A percentile compares a stretch with the other conserved stretches of the same genome.
Conservation (phyloP, 192 early-diverging fungal species). For the Coemansia asiatica region DNA sequence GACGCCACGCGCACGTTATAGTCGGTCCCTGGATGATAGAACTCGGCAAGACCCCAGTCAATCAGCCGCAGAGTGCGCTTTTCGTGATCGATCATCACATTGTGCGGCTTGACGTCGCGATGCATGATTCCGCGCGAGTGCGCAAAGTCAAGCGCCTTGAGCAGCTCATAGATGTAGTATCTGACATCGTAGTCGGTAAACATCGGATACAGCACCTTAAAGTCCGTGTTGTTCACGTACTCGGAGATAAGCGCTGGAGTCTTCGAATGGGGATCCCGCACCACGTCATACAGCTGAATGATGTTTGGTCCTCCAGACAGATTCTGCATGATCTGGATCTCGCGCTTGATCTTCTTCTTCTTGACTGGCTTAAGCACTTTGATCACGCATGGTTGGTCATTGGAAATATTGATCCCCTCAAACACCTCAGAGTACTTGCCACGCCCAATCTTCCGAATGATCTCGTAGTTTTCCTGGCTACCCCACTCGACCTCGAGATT, state of each 20-base stretch:
- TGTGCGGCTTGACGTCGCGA: slow-evolving; percentile 98
- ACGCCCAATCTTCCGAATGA: slow-evolving; percentile 94
- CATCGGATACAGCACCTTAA: slow-evolving; percentile 93
- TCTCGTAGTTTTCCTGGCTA: slow-evolving; percentile 95
- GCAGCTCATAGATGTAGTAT: slow-evolving; percentile 94
- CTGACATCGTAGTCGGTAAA: slow-evolving; percentile 94
- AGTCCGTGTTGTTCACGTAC: slow-evolving; percentile 96
- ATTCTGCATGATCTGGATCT: slow-evolving; percentile 99
- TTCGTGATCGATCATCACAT: slow-evolving; percentile 99
- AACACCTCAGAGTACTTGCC: slow-evolving; percentile 99
- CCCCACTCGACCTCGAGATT: slow-evolving; percentile 91
- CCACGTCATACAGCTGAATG: slow-evolving; percentile 88
- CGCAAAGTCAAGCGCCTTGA: slow-evolving; percentile 97
- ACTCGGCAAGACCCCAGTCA: slow-evolving; percentile 99
- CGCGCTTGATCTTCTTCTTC: slow-evolving; percentile 99
- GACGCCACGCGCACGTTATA: slow-evolving; percentile 99
- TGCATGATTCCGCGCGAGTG: slow-evolving; percentile 99
- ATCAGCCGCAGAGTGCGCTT: slow-evolving; percentile 91
- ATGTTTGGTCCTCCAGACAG: slow-evolving; percentile 93
- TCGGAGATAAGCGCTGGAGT: slow-evolving; percentile 97
- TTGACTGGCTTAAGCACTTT: slow-evolving; percentile 99
- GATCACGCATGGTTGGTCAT: slow-evolving; percentile 88
- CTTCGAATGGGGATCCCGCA: slow-evolving; percentile 94
- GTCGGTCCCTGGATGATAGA: slow-evolving; percentile 95
- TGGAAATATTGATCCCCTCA: slow-evolving; percentile 93